Percentiles rank a stretch among this genome's conserved stretches.
Evolutionary conservation across 1,284 basidiomycete genomes (phyloP).

Genomic region (Ganoderma boninense): DNA sequence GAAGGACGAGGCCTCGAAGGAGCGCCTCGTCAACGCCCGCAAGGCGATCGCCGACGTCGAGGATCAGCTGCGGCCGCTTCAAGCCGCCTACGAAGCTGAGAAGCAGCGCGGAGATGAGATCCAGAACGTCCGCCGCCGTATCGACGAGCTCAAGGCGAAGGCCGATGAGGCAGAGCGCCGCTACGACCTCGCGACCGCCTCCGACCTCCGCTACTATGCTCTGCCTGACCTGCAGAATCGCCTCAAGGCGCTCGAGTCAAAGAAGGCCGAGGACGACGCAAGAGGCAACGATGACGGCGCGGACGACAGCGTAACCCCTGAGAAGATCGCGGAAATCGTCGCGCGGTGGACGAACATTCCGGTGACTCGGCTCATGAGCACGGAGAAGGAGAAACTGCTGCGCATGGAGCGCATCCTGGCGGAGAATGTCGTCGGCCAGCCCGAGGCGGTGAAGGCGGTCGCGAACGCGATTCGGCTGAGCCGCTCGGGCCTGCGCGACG

Average conservation of each 20-base stretch:
- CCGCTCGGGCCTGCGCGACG: constrained; percentile 87
- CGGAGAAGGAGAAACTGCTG: constrained; percentile 92
- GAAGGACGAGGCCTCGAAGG: constrained; percentile 92
- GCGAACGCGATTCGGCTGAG: constrained; percentile 93
- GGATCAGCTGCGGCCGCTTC: constrained; percentile 90
- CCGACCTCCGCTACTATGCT: constrained; percentile 93
- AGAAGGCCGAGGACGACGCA: constrained; percentile 76
- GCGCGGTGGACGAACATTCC: constrained; percentile 93
- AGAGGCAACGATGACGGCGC: constrained; percentile 58
- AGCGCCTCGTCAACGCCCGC: constrained; percentile 81
- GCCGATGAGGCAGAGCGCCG: constrained; percentile 94
- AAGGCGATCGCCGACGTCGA: constrained; percentile 89
- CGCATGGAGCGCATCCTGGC: constrained; percentile 77
- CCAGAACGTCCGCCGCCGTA: constrained; percentile 80
- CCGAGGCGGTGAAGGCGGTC: constrained; percentile 88
- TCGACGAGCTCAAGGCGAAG: constrained; percentile 94
- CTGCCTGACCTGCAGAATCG: constrained; percentile 90
- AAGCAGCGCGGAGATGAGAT: constrained; percentile 90
- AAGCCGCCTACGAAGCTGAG: constrained; percentile 90
- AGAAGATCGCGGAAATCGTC: constrained; percentile 93
- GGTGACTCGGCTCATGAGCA: constrained; percentile 86
- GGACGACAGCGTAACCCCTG: constrained; percentile 89
- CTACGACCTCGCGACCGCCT: constrained; percentile 86
- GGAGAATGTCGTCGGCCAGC: constrained; percentile 86
- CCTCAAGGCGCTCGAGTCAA: constrained; percentile 76